Evolutionary conservation across 495 filamentous ascomycete species (phyloP), one percentile per base, ranked within the genome.

Genomic region (Hypoxylon fragiforme): DNA sequence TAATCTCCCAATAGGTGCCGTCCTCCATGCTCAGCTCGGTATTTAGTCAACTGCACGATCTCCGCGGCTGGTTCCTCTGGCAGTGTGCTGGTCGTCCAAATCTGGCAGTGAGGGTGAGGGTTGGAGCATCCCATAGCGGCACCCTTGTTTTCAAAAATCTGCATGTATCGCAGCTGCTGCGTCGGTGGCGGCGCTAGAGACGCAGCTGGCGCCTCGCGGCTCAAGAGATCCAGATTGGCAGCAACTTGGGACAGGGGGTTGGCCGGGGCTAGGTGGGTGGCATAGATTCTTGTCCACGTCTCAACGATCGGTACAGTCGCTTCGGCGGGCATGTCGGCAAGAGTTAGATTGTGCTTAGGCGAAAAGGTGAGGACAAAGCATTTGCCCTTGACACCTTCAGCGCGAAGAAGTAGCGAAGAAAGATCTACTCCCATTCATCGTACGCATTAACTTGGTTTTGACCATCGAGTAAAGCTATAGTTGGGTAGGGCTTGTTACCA

Each of bases 81-180:
- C 42, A 96, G 70, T 9, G 85, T 83, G 30, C 87, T 92, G 9
- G 91, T 96, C 7, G 90, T 94, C 94, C 94, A 98, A 57, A 96
- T 82, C 66, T 98, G 94, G 41, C 94, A 91, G 71, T 97, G 94
- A 0, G 94, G 94, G 72, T 98, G 94, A 5, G 94, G 95, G 69
- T 98, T 98, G 2, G 94, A 97, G 79, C 94, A 98, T 22, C 94
- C 94, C 94, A 98, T 98, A 3, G 94, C 90, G 0, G 89, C 85
- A 38, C 94, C 94, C 75, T 98, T 98, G 77, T 98, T 98, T 73
- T 98, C 94, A 55, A 98, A 97, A 58, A 98, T 97, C 71, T 98
- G 94, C 92, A 98, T 97, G 71, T 95, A 97, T 38, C 85, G 83
- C 63, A 95, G 90, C 70, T 97, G 91, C 47, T 87, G 80, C 38